Conservation (phyloP, 768 basidiomycete genomes). For the Pleurotus tuber-regium region DNA sequence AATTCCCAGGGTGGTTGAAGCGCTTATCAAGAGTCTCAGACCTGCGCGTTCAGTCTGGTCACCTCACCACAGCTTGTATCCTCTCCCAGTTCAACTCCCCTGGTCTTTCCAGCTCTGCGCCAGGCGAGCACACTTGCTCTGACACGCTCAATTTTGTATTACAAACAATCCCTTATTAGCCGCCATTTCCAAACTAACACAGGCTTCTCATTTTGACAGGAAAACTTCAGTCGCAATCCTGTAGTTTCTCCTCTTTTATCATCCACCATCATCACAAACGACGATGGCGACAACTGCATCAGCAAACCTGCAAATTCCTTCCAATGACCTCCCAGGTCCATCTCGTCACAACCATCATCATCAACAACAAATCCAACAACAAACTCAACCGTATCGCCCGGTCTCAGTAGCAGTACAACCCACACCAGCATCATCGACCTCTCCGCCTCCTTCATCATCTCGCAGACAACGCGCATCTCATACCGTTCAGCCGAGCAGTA, state of each 20-base stretch:
- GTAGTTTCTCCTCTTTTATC: background rate
- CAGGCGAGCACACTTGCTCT: background rate
- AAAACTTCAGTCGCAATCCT: constrained; percentile 1
- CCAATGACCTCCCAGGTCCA: constrained; percentile 5
- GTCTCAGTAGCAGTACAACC: constrained; percentile 58
- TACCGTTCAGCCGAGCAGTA: constrained; percentile 38
- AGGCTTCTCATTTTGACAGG: constrained; percentile 1
- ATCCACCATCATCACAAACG: too few relatives aligned
- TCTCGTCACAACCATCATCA: constrained; percentile 10
- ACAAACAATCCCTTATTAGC: background rate
- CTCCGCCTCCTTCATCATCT: constrained; percentile 32
- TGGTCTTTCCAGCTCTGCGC: too few relatives aligned
- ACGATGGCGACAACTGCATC: constrained; percentile 8
- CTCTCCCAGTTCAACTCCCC: too few relatives aligned
- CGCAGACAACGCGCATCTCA: constrained; percentile 75
- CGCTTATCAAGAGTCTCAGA: too few relatives aligned
- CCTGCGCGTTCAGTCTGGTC: too few relatives aligned
- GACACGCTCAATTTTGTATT: background rate
- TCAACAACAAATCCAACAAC: constrained; percentile 1
- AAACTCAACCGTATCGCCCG: constrained; percentile 46
- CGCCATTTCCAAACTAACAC: background rate
- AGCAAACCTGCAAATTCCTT: constrained; percentile 14
- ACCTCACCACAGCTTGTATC: too few relatives aligned
- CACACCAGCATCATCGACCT: constrained; percentile 38
- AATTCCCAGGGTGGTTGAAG: too few relatives aligned